phyloP scores from a whole-genome alignment of 2,329 filamentous ascomycete species.

The Botrytis elliptica region DNA sequence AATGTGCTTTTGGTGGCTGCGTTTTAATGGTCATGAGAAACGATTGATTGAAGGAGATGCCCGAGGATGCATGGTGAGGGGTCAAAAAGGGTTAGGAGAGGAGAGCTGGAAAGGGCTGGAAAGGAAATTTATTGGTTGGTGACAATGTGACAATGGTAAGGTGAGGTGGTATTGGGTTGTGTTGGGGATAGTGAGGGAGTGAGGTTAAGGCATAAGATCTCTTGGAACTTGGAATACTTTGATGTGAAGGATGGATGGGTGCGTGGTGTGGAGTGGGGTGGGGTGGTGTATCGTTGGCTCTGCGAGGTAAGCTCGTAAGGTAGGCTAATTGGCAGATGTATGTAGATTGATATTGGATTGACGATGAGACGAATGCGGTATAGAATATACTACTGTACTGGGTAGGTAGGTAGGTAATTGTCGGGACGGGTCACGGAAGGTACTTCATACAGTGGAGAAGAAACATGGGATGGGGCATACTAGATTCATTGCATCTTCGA shows the following conservation, averaged over 20 bases:
- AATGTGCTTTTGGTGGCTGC: not conserved
- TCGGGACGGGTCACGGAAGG: not conserved
- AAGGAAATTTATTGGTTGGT: not conserved
- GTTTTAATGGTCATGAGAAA: not conserved
- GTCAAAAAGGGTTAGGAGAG: not conserved
- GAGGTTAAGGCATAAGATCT: not conserved
- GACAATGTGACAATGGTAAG: not conserved
- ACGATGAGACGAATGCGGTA: not conserved
- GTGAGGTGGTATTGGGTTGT: not conserved
- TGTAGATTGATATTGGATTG: not conserved
- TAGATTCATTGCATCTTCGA: not conserved
- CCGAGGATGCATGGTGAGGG: not conserved
- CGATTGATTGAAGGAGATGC: not conserved
- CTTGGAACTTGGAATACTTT: not conserved
- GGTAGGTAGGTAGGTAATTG: not conserved
- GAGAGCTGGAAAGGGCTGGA: not conserved
- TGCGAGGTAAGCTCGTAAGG: too few species aligned
- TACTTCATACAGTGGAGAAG: not conserved
- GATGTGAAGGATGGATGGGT: not conserved
- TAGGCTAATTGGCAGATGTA: not conserved
- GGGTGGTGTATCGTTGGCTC: not conserved
- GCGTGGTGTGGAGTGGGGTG: not conserved
- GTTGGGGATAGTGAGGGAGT: not conserved
- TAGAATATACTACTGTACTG: not conserved
- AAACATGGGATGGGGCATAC: not conserved